A percentile compares a stretch with the other conserved stretches of the same genome.
These are phyloP conservation scores for Coemansia sp. DNA, from an alignment of 192 early-diverging fungal genomes.

Conservation along the genomic window DNA sequence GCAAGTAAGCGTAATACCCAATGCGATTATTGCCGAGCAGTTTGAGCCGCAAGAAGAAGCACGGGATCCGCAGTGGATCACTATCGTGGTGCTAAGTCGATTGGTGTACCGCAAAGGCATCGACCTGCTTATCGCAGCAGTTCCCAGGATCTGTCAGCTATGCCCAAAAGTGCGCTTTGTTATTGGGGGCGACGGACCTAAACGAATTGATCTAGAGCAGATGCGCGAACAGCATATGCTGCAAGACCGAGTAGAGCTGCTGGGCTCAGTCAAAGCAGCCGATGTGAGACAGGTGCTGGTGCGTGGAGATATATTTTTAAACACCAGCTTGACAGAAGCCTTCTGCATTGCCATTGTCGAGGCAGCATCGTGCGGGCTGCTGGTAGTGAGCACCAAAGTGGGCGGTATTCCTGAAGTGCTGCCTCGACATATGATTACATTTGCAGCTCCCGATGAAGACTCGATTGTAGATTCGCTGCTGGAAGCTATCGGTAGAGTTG, in stretches of 20 bases:
- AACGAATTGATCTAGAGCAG: constrained; percentile 93
- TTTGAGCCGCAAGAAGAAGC: constrained; percentile 79
- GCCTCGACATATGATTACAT: constrained; percentile 87
- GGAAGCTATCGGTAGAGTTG: constrained; percentile 69
- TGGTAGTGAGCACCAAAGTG: constrained; percentile 94
- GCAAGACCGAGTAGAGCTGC: constrained; percentile 86
- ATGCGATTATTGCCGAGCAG: constrained; percentile 92
- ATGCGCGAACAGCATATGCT: constrained; percentile 92
- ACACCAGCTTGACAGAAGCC: constrained; percentile 96
- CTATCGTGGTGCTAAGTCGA: constrained; percentile 89
- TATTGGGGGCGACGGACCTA: constrained; percentile 96
- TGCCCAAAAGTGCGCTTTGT: constrained; percentile 83
- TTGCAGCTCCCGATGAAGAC: constrained; percentile 83
- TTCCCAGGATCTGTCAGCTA: constrained; percentile 85
- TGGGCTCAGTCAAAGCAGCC: constrained; percentile 80
- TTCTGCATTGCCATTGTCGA: constrained; percentile 99
- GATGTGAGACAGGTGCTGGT: constrained; percentile 84
- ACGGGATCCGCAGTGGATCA: constrained; percentile 77
- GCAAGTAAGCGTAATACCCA: constrained; percentile 93
- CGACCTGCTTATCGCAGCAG: constrained; percentile 85
- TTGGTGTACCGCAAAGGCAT: constrained; percentile 94
- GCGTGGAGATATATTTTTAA: constrained; percentile 93
- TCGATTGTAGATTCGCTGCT: constrained; percentile 70
- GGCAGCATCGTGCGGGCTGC: constrained; percentile 88
- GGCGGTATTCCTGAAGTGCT: constrained; percentile 97